Conservation (phyloP, 371 early-diverging fungal species). For the Mucor irregularis region DNA sequence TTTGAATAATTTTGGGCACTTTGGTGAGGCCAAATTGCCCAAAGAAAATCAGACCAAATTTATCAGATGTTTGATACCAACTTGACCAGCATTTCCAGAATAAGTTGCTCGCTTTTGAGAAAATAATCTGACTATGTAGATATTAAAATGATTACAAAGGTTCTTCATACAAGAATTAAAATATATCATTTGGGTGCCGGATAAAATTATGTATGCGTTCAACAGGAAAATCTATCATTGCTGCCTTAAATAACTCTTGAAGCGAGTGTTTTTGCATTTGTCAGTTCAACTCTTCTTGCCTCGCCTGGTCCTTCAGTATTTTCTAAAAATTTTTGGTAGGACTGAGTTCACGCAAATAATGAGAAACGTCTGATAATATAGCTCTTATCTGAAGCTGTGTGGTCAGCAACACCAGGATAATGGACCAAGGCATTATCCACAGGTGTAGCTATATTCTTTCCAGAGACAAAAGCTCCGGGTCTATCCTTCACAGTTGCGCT, state of each 20-base stretch:
- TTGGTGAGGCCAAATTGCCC: too few relatives aligned
- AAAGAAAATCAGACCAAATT: too few relatives aligned
- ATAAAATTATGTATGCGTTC: not conserved
- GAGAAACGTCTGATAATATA: not conserved
- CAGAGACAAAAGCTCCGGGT: conserved; percentile 7
- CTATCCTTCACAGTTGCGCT: conserved; percentile 10
- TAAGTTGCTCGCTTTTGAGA: not conserved
- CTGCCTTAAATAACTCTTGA: not conserved
- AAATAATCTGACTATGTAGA: too few relatives aligned
- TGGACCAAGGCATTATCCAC: conserved; percentile 6
- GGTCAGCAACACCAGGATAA: conserved; percentile 4
- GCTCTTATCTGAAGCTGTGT: conserved; percentile 1
- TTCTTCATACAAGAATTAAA: too few relatives aligned
- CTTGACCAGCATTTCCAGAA: too few relatives aligned
- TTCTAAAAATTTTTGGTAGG: not conserved
- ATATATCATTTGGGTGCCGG: not conserved
- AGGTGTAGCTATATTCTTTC: conserved; percentile 4
- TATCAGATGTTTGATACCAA: too few relatives aligned
- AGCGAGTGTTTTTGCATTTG: not conserved
- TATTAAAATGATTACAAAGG: too few relatives aligned
- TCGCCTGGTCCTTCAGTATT: not conserved
- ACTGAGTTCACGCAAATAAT: not conserved
- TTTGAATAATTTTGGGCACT: too few relatives aligned
- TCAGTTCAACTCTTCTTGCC: not conserved
- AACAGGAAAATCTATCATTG: not conserved